These are phyloP conservation scores for Raphanus raphanistrum DNA, from an alignment of 345 rosid genomes.

Conservation along the genomic window DNA sequence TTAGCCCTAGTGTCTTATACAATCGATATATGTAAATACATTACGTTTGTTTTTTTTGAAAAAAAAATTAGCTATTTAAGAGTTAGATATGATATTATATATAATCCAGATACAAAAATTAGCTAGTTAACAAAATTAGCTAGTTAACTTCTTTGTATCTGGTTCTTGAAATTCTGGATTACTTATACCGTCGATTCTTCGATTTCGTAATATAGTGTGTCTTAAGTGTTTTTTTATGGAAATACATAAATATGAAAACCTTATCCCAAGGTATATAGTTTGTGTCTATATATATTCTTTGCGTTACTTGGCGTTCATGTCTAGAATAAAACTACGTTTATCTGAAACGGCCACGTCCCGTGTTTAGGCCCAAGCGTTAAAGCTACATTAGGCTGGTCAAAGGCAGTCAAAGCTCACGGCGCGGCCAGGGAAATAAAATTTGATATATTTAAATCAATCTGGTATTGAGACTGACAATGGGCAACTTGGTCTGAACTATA, in stretches of 20 bases:
- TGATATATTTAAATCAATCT: not conserved
- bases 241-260: not conserved
- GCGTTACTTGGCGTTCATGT: slow-evolving; percentile 34
- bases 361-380: not conserved
- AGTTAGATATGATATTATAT: not conserved
- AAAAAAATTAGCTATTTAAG: not conserved
- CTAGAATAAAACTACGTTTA: slow-evolving; percentile 13
- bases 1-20: not conserved
- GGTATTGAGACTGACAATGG: not conserved
- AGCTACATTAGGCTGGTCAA: slow-evolving; percentile 9
- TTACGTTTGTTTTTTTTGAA: too few relatives aligned
- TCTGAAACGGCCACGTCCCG: not conserved
- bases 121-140: too few relatives aligned
- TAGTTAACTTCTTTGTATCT: too few relatives aligned
- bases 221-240: not conserved
- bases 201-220: not conserved
- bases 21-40: not conserved
- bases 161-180: not conserved
- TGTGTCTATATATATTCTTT: slow-evolving; percentile 23
- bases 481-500: not conserved
- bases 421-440: not conserved
- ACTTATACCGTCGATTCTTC: not conserved
- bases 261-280: not conserved
- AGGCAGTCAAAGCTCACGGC: slow-evolving; percentile 26
- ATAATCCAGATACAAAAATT: too few relatives aligned